A percentile compares a stretch with the other conserved stretches of the same genome.
Evolutionary conservation across 2,329 filamentous ascomycete genomes (phyloP).

Genomic region (Parasarocladium wereldwijsianum): DNA sequence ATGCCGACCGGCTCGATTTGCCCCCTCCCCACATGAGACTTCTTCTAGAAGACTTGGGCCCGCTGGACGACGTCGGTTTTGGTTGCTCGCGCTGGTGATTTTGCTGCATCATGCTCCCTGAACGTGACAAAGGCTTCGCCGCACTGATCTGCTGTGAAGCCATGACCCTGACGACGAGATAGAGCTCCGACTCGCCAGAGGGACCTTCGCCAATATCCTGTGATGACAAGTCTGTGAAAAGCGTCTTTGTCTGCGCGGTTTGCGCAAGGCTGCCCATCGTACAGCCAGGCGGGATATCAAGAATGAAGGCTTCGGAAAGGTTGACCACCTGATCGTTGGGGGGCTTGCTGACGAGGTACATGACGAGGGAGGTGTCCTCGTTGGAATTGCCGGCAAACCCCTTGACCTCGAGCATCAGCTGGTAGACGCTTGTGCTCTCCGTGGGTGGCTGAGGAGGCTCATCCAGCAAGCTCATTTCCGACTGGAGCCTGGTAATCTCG

Average conservation of each 20-base stretch:
- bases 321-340: constrained; percentile 47
- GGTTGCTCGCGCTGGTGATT: constrained; percentile 26
- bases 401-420: constrained; percentile 72
- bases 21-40: constrained; percentile 54
- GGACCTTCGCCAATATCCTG: constrained; percentile 52
- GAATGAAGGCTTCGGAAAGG: constrained; percentile 69
- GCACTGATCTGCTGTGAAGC: constrained; percentile 35
- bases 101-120: constrained; percentile 28
- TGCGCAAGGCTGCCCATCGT: constrained; percentile 50
- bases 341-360: constrained; percentile 63
- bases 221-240: constrained; percentile 76
- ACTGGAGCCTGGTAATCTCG: constrained; percentile 80
- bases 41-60: constrained; percentile 41
- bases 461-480: constrained; percentile 87
- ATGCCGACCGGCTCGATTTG: constrained; percentile 37
- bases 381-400: constrained; percentile 63
- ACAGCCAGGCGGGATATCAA: constrained; percentile 64
- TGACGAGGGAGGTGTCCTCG: constrained; percentile 60
- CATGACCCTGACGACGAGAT: constrained; percentile 69
- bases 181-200: constrained; percentile 57
- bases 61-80: constrained; percentile 33
- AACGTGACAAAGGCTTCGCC: constrained; percentile 33
- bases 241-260: constrained; percentile 58
- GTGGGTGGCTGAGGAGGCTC: constrained; percentile 55
- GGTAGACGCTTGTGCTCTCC: constrained; percentile 61